Base-by-base conservation (phyloP, 2,329 filamentous ascomycete species). In the Monilinia fructicola region DNA sequence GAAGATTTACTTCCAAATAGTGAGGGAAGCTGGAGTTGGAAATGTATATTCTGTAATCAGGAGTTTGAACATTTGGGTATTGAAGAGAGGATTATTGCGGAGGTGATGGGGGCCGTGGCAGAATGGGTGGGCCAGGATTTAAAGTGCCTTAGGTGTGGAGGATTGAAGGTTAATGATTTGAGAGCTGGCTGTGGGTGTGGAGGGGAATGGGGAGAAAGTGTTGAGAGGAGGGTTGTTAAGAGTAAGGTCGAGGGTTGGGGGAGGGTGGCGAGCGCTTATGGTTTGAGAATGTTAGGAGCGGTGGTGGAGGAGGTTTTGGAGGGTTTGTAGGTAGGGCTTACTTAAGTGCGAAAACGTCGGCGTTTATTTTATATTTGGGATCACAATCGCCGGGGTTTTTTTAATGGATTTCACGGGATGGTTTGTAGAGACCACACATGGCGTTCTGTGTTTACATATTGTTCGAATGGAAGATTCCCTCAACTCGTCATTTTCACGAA, bases 171-270 rank as follows among this genome's bases (percentile, higher is more conserved):
- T 52, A 98, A 97, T 76, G 94, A 97, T 74, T 96, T 98, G 73
- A 93, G 95, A 88, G 94, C 97, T 77, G 93, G 98, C 78, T 99
- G 96, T 78, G 90, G 89, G 14, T 99, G 95, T 81, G 92, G 91
- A 69, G 95, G 95, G 4, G 85, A 85, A 67, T 99, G 95, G 95
- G 84, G 83, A 23, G 87, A 87, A 71, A 91, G 87, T 26, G 82
- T 93, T 68, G 85, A 88, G 71, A 83, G 84, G 70, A 86, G 84
- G 40, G 90, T 90, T 38, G 80, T 94, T 35, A 78, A 85, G 74
- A 85, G 82, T 76, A 84, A 81, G 75, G 73, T 98, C 73, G 82
- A 78, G 53, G 90, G 97, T 5, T 89, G 92, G 78, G 83, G 82
- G 71, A 87, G 85, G 64, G 93, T 96, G 59, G 91, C 91, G 10